Evolutionary conservation across 164 flowering plant species (phyloP).

Genomic region (Tetracentron sinense): DNA sequence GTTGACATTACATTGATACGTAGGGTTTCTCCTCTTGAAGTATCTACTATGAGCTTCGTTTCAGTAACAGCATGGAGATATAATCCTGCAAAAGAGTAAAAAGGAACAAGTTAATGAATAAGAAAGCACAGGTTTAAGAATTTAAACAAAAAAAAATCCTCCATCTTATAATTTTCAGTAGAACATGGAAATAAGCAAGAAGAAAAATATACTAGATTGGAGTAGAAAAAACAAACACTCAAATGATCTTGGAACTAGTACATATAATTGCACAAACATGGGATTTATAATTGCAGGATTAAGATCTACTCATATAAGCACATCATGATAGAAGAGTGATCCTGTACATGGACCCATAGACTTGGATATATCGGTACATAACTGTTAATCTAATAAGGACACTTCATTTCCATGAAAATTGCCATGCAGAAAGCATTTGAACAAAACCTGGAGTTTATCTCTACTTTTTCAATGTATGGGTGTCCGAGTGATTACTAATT

Average conservation of each 20-base stretch:
- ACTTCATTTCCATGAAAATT: too few relatives aligned
- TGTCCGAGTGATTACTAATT: too few relatives aligned
- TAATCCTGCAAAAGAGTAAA: conserved; percentile 42
- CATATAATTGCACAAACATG: neutral
- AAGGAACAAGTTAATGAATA: neutral
- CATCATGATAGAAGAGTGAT: too few relatives aligned
- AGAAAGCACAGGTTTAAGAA: too few relatives aligned
- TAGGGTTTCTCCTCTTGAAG: conserved; percentile 80
- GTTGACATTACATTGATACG: conserved; percentile 58
- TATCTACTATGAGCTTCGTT: conserved; percentile 76
- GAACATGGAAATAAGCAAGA: neutral
- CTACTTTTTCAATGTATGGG: too few relatives aligned
- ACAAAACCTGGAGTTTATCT: too few relatives aligned
- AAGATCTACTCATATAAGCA: too few relatives aligned
- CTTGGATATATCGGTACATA: too few relatives aligned
- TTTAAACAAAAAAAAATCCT: neutral
- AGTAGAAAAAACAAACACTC: neutral
- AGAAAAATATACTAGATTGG: neutral
- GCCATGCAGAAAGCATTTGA: too few relatives aligned
- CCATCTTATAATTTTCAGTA: neutral
- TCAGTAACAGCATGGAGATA: conserved; percentile 71
- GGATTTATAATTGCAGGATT: neutral
- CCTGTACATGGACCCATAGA: too few relatives aligned
- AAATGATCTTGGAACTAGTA: neutral
- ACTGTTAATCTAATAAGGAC: too few relatives aligned